Conservation (phyloP, 2,329 filamentous ascomycete species). For the Xenoacremonium recifei region DNA sequence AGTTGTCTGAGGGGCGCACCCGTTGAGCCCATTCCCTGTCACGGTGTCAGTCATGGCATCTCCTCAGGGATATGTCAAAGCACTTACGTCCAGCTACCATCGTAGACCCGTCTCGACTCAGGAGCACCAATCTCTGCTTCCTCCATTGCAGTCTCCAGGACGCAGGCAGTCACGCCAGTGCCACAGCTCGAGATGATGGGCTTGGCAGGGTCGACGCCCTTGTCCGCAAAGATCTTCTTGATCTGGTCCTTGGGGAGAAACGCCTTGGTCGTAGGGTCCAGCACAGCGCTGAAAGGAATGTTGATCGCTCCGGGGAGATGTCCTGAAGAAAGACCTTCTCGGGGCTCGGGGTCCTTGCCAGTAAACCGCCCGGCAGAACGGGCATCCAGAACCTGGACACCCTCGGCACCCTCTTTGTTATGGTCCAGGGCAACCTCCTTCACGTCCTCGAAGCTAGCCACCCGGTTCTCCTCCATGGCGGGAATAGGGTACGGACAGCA, state of each 20-base stretch:
- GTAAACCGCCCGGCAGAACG: conserved; percentile 76
- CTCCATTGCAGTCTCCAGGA: conserved; percentile 83
- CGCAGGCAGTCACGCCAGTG: conserved; percentile 88
- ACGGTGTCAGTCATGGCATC: conserved; percentile 26
- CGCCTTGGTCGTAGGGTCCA: conserved; percentile 81
- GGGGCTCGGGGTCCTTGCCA: conserved; percentile 81
- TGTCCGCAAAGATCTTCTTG: conserved; percentile 72
- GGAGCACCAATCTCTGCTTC: conserved; percentile 72
- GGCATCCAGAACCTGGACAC: conserved; percentile 87
- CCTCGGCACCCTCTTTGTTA: conserved; percentile 80
- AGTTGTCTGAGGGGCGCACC: conserved; percentile 57
- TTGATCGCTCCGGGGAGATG: conserved; percentile 89
- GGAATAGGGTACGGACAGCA: conserved; percentile 65
- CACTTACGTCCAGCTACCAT: conserved; percentile 96
- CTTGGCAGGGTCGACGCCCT: conserved; percentile 73
- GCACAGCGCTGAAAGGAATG: conserved; percentile 74
- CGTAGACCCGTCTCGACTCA: conserved; percentile 75
- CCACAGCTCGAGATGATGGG: conserved; percentile 88
- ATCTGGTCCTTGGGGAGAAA: conserved; percentile 72
- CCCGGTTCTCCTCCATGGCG: conserved; percentile 58
- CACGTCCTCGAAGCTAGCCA: conserved; percentile 81
- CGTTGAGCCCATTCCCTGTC: conserved; percentile 66
- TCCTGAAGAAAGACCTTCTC: conserved; percentile 80
- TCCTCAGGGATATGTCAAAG: neutral
- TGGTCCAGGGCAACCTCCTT: conserved; percentile 72